Percentiles rank a stretch among this genome's conserved stretches.
Evolutionary conservation across 1,284 basidiomycete species (phyloP).

Genomic region (Heterobasidion irregulare): DNA sequence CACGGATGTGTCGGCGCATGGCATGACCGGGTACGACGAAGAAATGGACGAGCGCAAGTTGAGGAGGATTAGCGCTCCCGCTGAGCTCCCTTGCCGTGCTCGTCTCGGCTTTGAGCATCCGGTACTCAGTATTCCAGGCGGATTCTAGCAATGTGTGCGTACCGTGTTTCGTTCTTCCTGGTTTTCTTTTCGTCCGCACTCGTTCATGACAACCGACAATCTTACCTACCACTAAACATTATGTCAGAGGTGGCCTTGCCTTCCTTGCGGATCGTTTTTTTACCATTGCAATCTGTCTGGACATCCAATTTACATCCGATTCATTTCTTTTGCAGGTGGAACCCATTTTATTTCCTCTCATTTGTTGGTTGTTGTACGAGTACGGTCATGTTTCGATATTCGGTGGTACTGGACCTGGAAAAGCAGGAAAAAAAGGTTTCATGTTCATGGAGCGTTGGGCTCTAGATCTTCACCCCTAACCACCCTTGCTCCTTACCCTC

Average conservation of each 20-base stretch:
- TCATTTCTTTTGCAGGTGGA: background rate
- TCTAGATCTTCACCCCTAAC: background rate
- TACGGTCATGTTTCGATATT: background rate
- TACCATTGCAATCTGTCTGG: background rate
- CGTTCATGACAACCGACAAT: too few relatives aligned
- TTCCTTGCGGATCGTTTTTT: background rate
- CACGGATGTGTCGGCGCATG: slow-evolving; percentile 14
- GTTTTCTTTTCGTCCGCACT: background rate
- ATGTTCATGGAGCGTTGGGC: background rate
- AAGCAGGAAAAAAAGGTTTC: background rate
- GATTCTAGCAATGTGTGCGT: slow-evolving; percentile 21
- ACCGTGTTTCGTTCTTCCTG: background rate
- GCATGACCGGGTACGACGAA: slow-evolving; percentile 12
- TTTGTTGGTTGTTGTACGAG: background rate
- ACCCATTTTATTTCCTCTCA: background rate
- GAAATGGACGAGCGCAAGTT: slow-evolving; percentile 24
- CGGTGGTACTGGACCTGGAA: background rate
- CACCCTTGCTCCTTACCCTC: background rate
- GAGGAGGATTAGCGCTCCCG: slow-evolving; percentile 29
- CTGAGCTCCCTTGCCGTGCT: slow-evolving; percentile 24
- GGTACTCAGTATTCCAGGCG: slow-evolving; percentile 27
- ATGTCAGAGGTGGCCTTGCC: background rate
- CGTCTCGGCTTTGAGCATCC: slow-evolving; percentile 27
- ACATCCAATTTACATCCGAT: background rate
- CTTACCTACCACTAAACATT: too few relatives aligned